Evolutionary conservation across 306 rosid species (phyloP).

Genomic region (apple (Malus domestica)): DNA sequence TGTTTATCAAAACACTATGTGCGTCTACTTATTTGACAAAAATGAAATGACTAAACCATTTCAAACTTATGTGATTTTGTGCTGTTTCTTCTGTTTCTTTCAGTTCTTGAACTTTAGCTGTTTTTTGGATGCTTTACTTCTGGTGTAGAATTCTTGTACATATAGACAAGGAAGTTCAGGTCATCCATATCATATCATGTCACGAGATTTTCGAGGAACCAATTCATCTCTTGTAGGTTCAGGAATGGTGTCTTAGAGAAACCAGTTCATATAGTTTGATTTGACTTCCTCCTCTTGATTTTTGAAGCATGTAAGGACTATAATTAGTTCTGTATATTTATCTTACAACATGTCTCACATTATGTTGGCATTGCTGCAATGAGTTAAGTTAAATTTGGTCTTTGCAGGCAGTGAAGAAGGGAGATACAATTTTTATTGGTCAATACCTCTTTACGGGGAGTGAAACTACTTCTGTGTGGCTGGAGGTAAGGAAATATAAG

Average conservation of each 20-base stretch:
- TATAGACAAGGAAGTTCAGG: background rate
- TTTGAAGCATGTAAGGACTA: background rate
- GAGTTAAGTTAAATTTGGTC: background rate
- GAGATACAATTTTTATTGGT: constrained; percentile 44
- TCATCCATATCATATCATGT: background rate
- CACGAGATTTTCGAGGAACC: background rate
- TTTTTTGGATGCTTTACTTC: background rate
- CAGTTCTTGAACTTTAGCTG: too few species aligned
- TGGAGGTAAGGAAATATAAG: constrained; percentile 30
- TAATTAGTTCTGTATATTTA: background rate
- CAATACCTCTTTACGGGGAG: constrained; percentile 51
- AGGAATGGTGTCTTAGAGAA: background rate
- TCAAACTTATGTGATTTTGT: background rate
- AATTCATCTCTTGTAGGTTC: background rate
- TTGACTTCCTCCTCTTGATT: background rate
- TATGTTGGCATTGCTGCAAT: background rate
- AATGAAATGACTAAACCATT: background rate
- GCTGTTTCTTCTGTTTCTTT: background rate
- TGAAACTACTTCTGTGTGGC: constrained; percentile 48
- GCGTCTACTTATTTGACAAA: background rate
- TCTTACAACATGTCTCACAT: background rate
- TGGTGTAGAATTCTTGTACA: background rate
- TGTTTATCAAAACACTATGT: background rate
- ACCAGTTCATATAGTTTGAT: background rate
- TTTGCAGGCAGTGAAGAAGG: constrained; percentile 41